Evolutionary conservation across 2,329 filamentous ascomycete species (phyloP).

Genomic region (Hypoxylon sp.): DNA sequence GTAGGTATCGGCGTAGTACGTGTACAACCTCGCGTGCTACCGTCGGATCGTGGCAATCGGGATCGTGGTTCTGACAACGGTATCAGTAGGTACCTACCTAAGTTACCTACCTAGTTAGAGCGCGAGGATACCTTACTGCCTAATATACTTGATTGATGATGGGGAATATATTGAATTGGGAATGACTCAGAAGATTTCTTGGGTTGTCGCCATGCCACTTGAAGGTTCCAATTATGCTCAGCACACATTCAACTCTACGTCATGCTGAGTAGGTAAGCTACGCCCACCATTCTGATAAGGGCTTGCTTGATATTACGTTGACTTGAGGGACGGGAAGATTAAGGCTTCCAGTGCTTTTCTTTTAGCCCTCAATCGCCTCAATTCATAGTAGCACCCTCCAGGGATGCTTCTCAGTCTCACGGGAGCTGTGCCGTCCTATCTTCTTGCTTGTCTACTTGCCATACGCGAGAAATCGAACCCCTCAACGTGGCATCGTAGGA

Average conservation of each 20-base stretch:
- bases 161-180: not conserved
- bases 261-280: not conserved
- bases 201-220: not conserved
- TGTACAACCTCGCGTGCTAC: conserved; percentile 4
- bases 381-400: no score
- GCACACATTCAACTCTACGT: not conserved
- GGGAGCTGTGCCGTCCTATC: no score
- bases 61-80: not conserved
- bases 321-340: no score
- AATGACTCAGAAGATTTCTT: not conserved
- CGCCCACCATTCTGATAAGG: no score
- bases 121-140: no score
- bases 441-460: conserved; percentile 11
- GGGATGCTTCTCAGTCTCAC: no score
- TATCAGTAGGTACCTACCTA: not conserved
- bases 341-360: no score
- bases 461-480: not conserved
- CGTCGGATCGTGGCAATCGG: conserved; percentile 3
- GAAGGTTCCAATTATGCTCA: not conserved
- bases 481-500: conserved; percentile 2
- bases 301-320: no score
- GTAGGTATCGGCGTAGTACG: not conserved
- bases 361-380: no score
- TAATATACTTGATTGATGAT: not conserved
- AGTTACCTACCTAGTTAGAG: no score